Conservation (phyloP, 139 green algal species). For the Astrephomene gubernaculifera region DNA sequence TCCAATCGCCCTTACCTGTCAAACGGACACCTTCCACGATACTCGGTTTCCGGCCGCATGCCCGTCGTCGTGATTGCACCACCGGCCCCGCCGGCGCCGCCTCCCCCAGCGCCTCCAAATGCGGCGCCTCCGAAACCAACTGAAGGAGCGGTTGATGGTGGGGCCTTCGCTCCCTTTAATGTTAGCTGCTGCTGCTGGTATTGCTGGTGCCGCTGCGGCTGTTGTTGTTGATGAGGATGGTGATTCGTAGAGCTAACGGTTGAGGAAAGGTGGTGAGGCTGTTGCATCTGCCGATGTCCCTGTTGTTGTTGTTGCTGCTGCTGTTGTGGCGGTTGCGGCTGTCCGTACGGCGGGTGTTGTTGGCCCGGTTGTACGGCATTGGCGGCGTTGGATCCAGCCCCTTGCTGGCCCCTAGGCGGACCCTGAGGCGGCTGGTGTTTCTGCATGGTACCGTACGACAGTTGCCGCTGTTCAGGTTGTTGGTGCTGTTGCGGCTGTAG, state of each 20-base stretch:
- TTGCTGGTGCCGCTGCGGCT: not conserved
- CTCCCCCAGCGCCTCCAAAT: not conserved
- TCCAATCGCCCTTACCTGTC: conserved; percentile 16
- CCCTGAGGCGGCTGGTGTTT: too few species aligned
- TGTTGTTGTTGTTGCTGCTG: not conserved
- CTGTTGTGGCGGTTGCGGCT: not conserved
- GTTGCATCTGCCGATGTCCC: not conserved
- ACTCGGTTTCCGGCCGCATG: not conserved
- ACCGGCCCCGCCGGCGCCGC: not conserved
- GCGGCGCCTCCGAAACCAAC: too few species aligned
- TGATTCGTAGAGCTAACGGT: too few species aligned
- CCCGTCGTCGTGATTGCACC: too few species aligned
- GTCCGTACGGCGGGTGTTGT: not conserved
- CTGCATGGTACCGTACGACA: too few species aligned
- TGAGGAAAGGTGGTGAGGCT: too few species aligned
- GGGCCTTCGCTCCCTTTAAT: too few species aligned
- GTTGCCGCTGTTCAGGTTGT: not conserved
- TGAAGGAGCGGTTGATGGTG: too few species aligned
- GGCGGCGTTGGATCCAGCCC: too few species aligned
- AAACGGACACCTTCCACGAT: conserved; percentile 12
- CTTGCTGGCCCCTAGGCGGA: too few species aligned
- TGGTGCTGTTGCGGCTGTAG: not conserved
- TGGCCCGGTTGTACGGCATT: not conserved
- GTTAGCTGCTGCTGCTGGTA: not conserved
- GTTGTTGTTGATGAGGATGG: not conserved